Conservation (phyloP, 2,329 filamentous ascomycete genomes). For the Alternaria conjuncta region DNA sequence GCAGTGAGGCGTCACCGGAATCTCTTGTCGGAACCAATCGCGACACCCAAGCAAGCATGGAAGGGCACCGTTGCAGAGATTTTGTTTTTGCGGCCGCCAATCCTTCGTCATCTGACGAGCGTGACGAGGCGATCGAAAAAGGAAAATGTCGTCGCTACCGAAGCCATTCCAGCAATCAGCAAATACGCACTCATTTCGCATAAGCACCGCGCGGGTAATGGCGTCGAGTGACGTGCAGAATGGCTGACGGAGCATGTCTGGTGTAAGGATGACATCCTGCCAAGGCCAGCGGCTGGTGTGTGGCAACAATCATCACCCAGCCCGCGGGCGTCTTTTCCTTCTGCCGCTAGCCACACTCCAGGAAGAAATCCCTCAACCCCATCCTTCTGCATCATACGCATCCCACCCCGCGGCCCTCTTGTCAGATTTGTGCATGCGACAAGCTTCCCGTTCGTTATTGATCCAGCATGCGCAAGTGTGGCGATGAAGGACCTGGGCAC, state of each 20-base stretch:
- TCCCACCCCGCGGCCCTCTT: slow-evolving; percentile 9
- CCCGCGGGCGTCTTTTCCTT: slow-evolving; percentile 2
- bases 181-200: slow-evolving; percentile 12
- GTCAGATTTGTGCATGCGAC: slow-evolving; percentile 15
- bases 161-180: slow-evolving; percentile 16
- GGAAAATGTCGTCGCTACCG: slow-evolving; percentile 8
- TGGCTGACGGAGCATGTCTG: slow-evolving; percentile 2
- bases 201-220: slow-evolving; percentile 11
- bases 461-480: slow-evolving; percentile 17
- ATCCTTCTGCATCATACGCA: slow-evolving; percentile 19
- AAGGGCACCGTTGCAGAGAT: slow-evolving; percentile 22
- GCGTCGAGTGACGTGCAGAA: slow-evolving; percentile 21
- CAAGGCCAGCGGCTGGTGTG: slow-evolving; percentile 20
- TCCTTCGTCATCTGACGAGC: slow-evolving; percentile 28
- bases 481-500: slow-evolving; percentile 6
- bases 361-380: slow-evolving; percentile 24
- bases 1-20: slow-evolving; percentile 29
- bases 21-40: slow-evolving; percentile 2
- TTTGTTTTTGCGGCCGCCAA: slow-evolving; percentile 32
- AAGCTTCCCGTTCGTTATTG: slow-evolving; percentile 3
- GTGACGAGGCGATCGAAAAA: slow-evolving; percentile 23
- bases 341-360: slow-evolving; percentile 13
- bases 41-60: slow-evolving; percentile 9
- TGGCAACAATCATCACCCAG: slow-evolving; percentile 22
- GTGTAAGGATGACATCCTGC: slow-evolving; percentile 17